A percentile compares a stretch with the other conserved stretches of the same genome.
These are phyloP conservation scores for Talaromyces verruculosus DNA, from an alignment of 2,329 filamentous ascomycete genomes.

Conservation along the genomic window DNA sequence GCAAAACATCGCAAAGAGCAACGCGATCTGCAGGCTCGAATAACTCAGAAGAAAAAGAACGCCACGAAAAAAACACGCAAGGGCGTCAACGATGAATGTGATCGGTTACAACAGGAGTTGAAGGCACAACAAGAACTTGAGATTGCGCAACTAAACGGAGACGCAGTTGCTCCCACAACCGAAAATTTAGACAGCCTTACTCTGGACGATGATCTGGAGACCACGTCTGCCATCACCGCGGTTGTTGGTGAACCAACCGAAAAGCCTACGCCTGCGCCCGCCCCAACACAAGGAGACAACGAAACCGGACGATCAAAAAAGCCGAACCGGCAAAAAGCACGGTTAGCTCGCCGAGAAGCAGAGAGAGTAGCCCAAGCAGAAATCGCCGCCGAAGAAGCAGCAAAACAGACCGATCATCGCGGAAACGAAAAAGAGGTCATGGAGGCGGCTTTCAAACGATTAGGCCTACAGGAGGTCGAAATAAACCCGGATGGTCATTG, in stretches of 20 bases:
- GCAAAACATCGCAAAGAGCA: conserved; percentile 83
- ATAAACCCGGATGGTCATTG: conserved; percentile 93
- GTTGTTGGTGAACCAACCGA: neutral
- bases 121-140: conserved; percentile 56
- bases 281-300: conserved; percentile 9
- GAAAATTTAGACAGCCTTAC: conserved; percentile 36
- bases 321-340: conserved; percentile 86
- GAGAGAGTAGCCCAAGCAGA: conserved; percentile 70
- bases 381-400: conserved; percentile 73
- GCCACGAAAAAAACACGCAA: conserved; percentile 79
- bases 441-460: conserved; percentile 62
- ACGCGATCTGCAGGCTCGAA: conserved; percentile 77
- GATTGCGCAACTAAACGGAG: conserved; percentile 47
- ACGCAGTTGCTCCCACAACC: conserved; percentile 24
- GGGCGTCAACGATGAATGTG: conserved; percentile 67
- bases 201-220: conserved; percentile 30
- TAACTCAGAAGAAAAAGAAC: conserved; percentile 95
- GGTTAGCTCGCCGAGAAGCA: conserved; percentile 82
- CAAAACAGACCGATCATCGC: conserved; percentile 70
- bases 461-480: conserved; percentile 69
- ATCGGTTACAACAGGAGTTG: conserved; percentile 56
- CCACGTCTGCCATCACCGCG: neutral
- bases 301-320: conserved; percentile 57
- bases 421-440: conserved; percentile 69
- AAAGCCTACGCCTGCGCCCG: neutral